Percentiles rank a stretch among this genome's conserved stretches.
phyloP scores from a whole-genome alignment of 257 asterid species.

The Echites panduratus region DNA sequence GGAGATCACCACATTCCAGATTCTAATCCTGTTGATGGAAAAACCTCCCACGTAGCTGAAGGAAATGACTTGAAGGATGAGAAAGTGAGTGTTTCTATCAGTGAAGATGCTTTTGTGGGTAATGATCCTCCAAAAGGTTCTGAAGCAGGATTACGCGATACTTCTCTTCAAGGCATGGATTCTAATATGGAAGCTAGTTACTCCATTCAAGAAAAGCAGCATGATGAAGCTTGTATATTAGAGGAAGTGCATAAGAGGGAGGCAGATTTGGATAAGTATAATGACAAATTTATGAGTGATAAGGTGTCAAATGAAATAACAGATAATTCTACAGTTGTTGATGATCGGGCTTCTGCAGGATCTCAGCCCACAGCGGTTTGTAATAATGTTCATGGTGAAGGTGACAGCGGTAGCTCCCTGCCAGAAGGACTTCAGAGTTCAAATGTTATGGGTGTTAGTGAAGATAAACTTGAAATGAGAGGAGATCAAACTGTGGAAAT shows the following conservation, averaged over 20 bases:
- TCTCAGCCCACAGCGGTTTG: conserved; percentile 15
- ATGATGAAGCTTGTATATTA: conserved; percentile 16
- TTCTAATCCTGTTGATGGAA: conserved; percentile 20
- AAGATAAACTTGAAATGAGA: conserved; percentile 14
- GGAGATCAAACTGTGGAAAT: conserved; percentile 19
- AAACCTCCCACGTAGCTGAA: conserved; percentile 12
- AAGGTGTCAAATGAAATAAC: not conserved
- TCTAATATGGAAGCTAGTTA: conserved; percentile 20
- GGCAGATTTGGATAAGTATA: not conserved
- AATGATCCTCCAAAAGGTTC: conserved; percentile 17
- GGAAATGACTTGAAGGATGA: conserved; percentile 21
- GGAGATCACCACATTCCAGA: conserved; percentile 21
- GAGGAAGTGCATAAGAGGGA: not conserved
- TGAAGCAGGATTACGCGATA: conserved; percentile 18
- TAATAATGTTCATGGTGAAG: conserved; percentile 8
- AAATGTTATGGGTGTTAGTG: conserved; percentile 7
- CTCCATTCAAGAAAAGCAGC: conserved; percentile 19
- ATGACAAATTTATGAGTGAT: not conserved
- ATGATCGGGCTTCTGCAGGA: conserved; percentile 9
- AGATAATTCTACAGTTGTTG: not conserved
- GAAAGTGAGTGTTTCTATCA: conserved; percentile 15
- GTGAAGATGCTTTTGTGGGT: conserved; percentile 21
- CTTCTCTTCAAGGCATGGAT: conserved; percentile 10
- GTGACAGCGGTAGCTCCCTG: conserved; percentile 15
- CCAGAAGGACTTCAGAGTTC: conserved; percentile 12